These are phyloP conservation scores for Vickermania ingenoplastis DNA, from an alignment of 208 protist genomes.

Conservation along the genomic window DNA sequence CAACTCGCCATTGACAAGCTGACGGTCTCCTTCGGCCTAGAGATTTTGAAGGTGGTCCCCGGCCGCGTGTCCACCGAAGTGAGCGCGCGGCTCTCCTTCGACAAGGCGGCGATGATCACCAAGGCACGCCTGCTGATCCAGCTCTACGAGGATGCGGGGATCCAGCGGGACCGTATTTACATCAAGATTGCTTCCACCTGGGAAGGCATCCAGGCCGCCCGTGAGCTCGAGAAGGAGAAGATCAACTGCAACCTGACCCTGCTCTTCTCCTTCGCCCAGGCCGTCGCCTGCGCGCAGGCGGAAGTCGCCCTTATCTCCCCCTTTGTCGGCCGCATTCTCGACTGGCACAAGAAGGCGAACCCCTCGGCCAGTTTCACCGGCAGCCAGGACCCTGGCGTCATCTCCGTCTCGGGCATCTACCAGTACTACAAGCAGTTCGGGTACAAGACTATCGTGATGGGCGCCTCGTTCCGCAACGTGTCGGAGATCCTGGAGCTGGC, in stretches of 20 bases:
- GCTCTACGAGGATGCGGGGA: constrained; percentile 92
- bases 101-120: constrained; percentile 85
- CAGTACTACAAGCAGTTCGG: constrained; percentile 97
- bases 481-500: constrained; percentile 89
- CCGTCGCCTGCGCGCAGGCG: constrained; percentile 92
- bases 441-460: constrained; percentile 97
- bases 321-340: constrained; percentile 96
- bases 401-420: constrained; percentile 93
- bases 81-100: constrained; percentile 95
- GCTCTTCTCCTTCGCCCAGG: constrained; percentile 95
- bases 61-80: constrained; percentile 96
- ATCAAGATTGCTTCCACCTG: constrained; percentile 97
- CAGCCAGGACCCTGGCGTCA: constrained; percentile 89
- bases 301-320: constrained; percentile 94
- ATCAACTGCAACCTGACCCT: constrained; percentile 98
- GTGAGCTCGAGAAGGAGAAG: constrained; percentile 90
- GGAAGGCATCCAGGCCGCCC: constrained; percentile 94
- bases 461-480: constrained; percentile 94
- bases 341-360: constrained; percentile 90
- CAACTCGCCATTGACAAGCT: constrained; percentile 85
- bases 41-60: constrained; percentile 96
- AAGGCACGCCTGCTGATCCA: constrained; percentile 91
- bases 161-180: constrained; percentile 88
- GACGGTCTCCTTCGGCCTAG: constrained; percentile 93
- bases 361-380: constrained; percentile 49